Base-by-base conservation (phyloP, 306 rosid genomes). In the Styphnolobium japonicum region DNA sequence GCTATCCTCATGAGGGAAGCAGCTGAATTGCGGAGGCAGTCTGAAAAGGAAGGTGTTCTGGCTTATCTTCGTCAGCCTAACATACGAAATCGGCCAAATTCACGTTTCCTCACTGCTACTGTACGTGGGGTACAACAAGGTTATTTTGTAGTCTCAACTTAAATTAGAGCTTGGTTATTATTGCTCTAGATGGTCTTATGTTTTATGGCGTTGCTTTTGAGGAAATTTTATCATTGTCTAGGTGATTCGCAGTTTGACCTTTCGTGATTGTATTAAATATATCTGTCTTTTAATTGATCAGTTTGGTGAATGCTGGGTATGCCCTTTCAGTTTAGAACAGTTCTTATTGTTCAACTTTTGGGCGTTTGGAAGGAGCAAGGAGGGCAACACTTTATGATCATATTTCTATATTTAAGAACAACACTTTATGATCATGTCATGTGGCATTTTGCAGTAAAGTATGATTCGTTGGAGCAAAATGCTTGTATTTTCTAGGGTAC, bases 61-160 rank as follows among this genome's bases (percentile, higher is more conserved):
- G 98, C 91, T 1, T 67, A 67, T 67, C 53, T 67, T 23, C 39
- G 22, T 14, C 55, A 23, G 14, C 56, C 73, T 21, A 87, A 95
- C 62, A 49, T 81, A 39, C 78, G 98, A 80, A 70, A 74, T 76
- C 87, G 91, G 52, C 98, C 99, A 19, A 95, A 95, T 86, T 88
- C 97, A 6, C 96, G 94, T 7, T 95, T 95, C 56, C 94, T 95
- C 71, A 89, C 97, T 60, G 99, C 99, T 48, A 95, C 99, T 27
- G 97, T 95, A 45, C 92, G 71, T 72, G 99, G 98, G n/a, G 97
- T 92, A 40, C 95, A 94, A 75, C 98, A 94, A 94, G 92, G 98
- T 94, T 42, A 51, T 71, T 82, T 79, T 65, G 18, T 45, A 15
- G 9, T 74, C 68, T 4, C 31, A 6, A 73, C 22, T 64, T 40